Evolutionary conservation across 139 green algal genomes (phyloP), one percentile per base, ranked within the genome.

Genomic region (Chlamydomonas sphaeroides): DNA sequence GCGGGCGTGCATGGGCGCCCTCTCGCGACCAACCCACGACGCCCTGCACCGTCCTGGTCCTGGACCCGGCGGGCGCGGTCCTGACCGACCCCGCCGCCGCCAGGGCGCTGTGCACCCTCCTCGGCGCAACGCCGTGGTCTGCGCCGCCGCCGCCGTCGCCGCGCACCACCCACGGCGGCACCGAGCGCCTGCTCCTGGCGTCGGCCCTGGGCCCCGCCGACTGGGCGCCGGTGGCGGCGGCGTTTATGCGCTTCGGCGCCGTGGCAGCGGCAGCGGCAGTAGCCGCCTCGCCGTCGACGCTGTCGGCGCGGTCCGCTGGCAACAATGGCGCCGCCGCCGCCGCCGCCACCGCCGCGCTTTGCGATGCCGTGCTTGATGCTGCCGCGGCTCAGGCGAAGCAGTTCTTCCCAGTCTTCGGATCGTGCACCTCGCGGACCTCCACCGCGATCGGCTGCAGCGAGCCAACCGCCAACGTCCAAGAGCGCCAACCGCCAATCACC

Each of bases 11-110:
- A n/a, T n/a, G n/a, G n/a, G n/a, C n/a, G n/a, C n/a, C n/a, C n/a
- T n/a, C n/a, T n/a, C n/a, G n/a, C n/a, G n/a, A n/a, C n/a, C n/a
- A n/a, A n/a, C n/a, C n/a, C n/a, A n/a, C n/a, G n/a, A n/a, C n/a
- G n/a, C n/a, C n/a, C n/a, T n/a, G n/a, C n/a, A n/a, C n/a, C n/a
- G n/a, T 62, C n/a, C 41, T 81, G 1, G 20, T 81, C 18, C 3
- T 81, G 2, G 74, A 81, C 61, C 61, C 61, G 1, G 74, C 61
- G 8, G 74, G 59, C 0, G 74, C 59, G 36, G 20, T 71, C 7
- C 71, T 81, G n/a, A 65, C 59, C 7, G 74, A 81, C 74, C 74
- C 59, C 30, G 8, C 28, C 15, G 42, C 41, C 61, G 45, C 39
- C 3, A n/a, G 42, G 1, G 61, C 74, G 0, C 25, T 71, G 1